A percentile compares a stretch with the other conserved stretches of the same genome.
Conservation (phyloP, 306 rosid species). For the Cyamopsis tetragonoloba region DNA sequence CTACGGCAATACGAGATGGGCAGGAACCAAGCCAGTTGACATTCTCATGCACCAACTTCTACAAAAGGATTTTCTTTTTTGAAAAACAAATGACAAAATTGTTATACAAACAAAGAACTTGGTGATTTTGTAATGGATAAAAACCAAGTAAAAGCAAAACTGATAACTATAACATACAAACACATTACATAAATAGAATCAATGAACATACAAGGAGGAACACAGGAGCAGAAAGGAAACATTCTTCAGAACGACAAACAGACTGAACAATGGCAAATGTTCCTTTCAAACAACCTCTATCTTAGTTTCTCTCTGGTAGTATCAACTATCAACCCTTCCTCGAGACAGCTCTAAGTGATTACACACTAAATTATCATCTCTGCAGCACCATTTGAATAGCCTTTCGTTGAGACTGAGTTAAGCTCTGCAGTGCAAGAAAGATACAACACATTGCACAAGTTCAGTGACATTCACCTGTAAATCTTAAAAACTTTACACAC, state of each 20-base stretch:
- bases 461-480: not conserved
- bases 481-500: not conserved
- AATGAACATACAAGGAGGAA: not conserved
- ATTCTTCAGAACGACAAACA: constrained; percentile 12
- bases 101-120: constrained; percentile 10
- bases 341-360: not conserved
- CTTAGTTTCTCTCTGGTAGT: not conserved
- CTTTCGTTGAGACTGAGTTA: constrained; percentile 59
- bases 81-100: not conserved
- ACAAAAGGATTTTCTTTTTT: not conserved
- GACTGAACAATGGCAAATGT: not conserved
- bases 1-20: not conserved
- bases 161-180: constrained; percentile 8
- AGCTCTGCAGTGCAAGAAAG: constrained; percentile 51
- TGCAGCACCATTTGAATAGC: constrained; percentile 56
- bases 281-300: not conserved
- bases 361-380: constrained; percentile 27
- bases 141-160: constrained; percentile 19
- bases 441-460: constrained; percentile 5
- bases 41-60: not conserved
- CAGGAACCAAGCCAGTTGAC: not conserved
- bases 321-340: not conserved
- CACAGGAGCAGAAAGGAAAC: constrained; percentile 20
- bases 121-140: not conserved
- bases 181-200: not conserved